These are phyloP conservation scores for Aspergillus fructus DNA, from an alignment of 2,329 filamentous ascomycete genomes.

Conservation along the genomic window DNA sequence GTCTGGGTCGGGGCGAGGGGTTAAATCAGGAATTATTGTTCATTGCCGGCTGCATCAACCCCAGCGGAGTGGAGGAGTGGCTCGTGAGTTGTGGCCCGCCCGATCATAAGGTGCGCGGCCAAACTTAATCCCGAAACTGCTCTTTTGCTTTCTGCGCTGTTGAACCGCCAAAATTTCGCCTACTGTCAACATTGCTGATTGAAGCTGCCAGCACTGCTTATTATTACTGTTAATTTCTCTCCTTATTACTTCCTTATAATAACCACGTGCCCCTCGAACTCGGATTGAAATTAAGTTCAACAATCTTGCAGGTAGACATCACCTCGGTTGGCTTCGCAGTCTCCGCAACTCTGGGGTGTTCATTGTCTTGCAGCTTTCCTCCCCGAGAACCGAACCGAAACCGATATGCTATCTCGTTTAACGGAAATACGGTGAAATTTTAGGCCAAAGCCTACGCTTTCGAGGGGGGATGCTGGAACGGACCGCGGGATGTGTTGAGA, in stretches of 20 bases:
- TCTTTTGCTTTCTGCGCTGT: constrained; percentile 3
- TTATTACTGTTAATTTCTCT: not conserved
- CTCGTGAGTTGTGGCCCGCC: constrained; percentile 16
- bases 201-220: not conserved
- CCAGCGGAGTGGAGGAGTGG: constrained; percentile 19
- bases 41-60: not conserved
- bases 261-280: too few relatives aligned
- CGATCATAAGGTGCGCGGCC: constrained; percentile 15
- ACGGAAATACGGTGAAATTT: constrained; percentile 24
- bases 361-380: constrained; percentile 4
- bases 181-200: constrained; percentile 12
- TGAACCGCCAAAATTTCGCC: constrained; percentile 21
- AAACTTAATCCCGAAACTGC: not conserved
- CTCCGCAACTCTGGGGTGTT: not conserved
- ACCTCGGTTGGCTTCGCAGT: not conserved
- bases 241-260: too few relatives aligned
- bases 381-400: not conserved
- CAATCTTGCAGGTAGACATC: not conserved
- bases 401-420: constrained; percentile 29
- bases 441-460: constrained; percentile 28
- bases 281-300: not conserved
- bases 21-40: not conserved
- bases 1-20: constrained; percentile 3
- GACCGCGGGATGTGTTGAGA: constrained; percentile 50
- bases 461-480: constrained; percentile 53